Evolutionary conservation across 140 eudicot species (phyloP).

Genomic region (Ambrosia hybrid): DNA sequence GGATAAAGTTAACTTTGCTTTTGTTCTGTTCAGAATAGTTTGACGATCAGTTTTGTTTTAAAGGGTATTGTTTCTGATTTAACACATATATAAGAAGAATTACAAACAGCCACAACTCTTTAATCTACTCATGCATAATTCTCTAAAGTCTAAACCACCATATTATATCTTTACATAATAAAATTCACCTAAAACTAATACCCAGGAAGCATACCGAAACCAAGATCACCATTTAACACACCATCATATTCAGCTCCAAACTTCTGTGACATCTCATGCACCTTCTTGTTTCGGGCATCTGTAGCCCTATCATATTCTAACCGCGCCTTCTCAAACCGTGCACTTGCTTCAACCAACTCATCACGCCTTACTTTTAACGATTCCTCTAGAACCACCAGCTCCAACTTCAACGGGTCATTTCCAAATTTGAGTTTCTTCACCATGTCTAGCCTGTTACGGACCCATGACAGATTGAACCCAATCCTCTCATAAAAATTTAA

Average conservation of each 20-base stretch:
- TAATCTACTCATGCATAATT: too few species aligned
- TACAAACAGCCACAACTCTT: too few species aligned
- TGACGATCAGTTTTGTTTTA: too few species aligned
- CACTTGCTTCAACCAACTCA: slow-evolving; percentile 1
- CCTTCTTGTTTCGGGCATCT: slow-evolving; percentile 19
- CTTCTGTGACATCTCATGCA: slow-evolving; percentile 4
- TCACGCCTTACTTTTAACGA: too few species aligned
- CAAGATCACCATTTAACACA: slow-evolving; percentile 18
- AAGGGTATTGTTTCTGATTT: too few species aligned
- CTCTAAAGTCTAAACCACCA: too few species aligned
- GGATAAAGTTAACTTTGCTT: too few species aligned
- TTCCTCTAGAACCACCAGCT: neutral
- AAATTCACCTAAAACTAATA: neutral
- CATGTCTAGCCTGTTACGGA: neutral
- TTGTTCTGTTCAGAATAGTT: too few species aligned
- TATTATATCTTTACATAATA: too few species aligned
- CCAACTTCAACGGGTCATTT: neutral
- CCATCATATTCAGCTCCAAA: slow-evolving; percentile 20
- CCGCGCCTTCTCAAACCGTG: neutral
- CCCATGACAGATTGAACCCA: slow-evolving; percentile 22
- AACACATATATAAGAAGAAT: too few species aligned
- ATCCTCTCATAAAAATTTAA: slow-evolving; percentile 11
- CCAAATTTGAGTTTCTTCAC: neutral
- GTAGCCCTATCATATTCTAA: neutral
- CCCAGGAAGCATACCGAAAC: slow-evolving; percentile 21